Base-by-base conservation (phyloP, 2,329 filamentous ascomycete genomes). In the Ophiostoma ulmi region DNA sequence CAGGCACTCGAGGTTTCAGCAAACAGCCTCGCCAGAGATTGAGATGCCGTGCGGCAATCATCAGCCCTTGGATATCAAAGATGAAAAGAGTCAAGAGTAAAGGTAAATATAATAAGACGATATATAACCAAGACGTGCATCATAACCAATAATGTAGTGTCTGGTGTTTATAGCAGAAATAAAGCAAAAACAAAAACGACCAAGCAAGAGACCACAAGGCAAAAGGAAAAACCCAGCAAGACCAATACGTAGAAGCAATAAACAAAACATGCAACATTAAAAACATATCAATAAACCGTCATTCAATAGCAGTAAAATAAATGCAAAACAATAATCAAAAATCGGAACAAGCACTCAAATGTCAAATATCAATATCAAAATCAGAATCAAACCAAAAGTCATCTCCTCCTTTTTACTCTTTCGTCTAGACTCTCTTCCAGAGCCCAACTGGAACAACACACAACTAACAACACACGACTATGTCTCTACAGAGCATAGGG, bases 401-500 rank as follows among this genome's bases (percentile, higher is more conserved):
- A 17, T 20, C 61, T 64, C 26, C 61, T 39, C 26, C 22, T n/a
- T 38, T 39, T 39, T 55, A 14, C n/a, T 41, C 35, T 48, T 31
- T 31, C 31, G 0, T 3, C 41, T 39, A 20, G 7, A 36, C 17
- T 26, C n/a, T 58, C 52, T 58, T 13, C 10, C 44, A 48, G 44
- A 5, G 44, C 22, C 39, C 14, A 35, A 13, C 36, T 41, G 2
- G 8, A 38, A 22, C 35, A 41, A 22, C 8, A 13, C 31, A 20
- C 20, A 13, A 38, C 39, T 22, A 20, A 7, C 55, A 20, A 7
- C 31, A 31, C 31, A 31, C 31, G 31, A 31, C 31, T 2, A 31
- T 31, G 31, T 31, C 31, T 31, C 22, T 68, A 87, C 76, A 88
- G 80, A 70, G 91, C 91, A 78, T 90, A 94, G 20, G 91, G 91